Evolutionary conservation across 495 filamentous ascomycete genomes (phyloP), one percentile per base, ranked within the genome.

Genomic region (Amniculicola lignicola): DNA sequence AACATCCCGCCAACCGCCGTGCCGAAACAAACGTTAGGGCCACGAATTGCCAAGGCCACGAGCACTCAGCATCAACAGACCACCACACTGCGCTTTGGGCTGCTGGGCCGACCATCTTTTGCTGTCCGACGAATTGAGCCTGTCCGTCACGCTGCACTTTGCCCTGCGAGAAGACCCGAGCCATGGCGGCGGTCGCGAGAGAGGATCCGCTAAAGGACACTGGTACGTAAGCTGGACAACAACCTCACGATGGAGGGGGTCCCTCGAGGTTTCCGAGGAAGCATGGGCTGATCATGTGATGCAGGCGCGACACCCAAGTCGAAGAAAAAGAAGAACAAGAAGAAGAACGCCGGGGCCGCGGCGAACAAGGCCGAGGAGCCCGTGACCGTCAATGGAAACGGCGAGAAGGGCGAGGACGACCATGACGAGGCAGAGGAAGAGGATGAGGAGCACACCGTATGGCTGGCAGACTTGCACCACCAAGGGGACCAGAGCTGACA

Each of bases 321-420:
- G 15, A 66, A 63, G 42, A 72, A 71, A 58, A 71, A 71, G 60
- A 67, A 65, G 54, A 68, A 58, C 61, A 71, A 66, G 55, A 67
- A 61, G 60, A 72, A 71, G 46, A 63, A 56, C 44, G 64, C 44
- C 38, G 68, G 37, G 15, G 55, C 52, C 19, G 61, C 16, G 19
- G 45, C 10, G 10, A 56, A 28, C 1, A 61, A 64, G 39, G 16
- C 33, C 3, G 61, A 51, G 14, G 38, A 59, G n/a, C 59, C 59
- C 38, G 63, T 53, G 12, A 57, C 38, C 48, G 50, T 28, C 24
- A 50, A 60, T 40, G 46, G 41, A n/a, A 27, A 43, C 21, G 23
- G 41, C 18, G 50, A 43, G 28, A 52, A 47, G 12, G 54, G 18
- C 18, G 67, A 67, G 11, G 47, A 11, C 6, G 63, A 72, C 12